Conservation (phyloP, 2,329 filamentous ascomycete genomes). For the Bisporella sp. region DNA sequence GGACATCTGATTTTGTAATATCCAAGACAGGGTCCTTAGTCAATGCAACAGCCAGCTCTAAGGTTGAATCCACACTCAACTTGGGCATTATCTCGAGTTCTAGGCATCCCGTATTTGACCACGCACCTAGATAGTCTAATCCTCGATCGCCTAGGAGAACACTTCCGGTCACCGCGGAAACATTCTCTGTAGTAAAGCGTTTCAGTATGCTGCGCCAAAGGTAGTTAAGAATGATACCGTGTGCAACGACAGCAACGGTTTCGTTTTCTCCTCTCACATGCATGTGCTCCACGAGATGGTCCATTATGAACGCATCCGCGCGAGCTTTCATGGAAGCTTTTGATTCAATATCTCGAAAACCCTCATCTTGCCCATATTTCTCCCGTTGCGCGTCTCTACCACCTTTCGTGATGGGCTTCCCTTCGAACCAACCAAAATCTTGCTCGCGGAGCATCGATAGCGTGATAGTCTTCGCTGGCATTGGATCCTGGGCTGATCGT, state of each 20-base stretch:
- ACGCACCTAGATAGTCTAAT: slow-evolving; percentile 45
- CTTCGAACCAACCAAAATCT: slow-evolving; percentile 67
- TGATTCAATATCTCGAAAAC: slow-evolving; percentile 56
- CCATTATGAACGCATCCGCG: slow-evolving; percentile 58
- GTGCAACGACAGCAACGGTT: slow-evolving; percentile 65
- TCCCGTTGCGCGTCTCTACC: slow-evolving; percentile 33
- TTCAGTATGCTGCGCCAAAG: slow-evolving; percentile 58
- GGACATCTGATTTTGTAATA: not conserved
- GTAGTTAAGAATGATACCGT: slow-evolving; percentile 71
- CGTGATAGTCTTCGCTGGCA: slow-evolving; percentile 11
- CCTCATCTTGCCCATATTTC: slow-evolving; percentile 33
- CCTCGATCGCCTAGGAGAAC: slow-evolving; percentile 29
- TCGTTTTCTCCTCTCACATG: slow-evolving; percentile 25
- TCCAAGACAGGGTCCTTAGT: not conserved
- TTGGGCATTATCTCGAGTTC: slow-evolving; percentile 20
- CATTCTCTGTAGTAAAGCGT: slow-evolving; percentile 35
- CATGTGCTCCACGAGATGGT: slow-evolving; percentile 51
- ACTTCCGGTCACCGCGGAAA: slow-evolving; percentile 31
- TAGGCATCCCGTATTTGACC: slow-evolving; percentile 59
- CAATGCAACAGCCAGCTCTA: not conserved
- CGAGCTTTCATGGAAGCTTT: slow-evolving; percentile 58
- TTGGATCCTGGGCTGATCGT: slow-evolving; percentile 42
- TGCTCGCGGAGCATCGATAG: slow-evolving; percentile 57
- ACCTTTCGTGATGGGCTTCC: slow-evolving; percentile 46
- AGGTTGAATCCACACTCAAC: not conserved